These are phyloP conservation scores for Neofusicoccum parvum DNA, from an alignment of 2,329 filamentous ascomycete species.

Conservation along the genomic window DNA sequence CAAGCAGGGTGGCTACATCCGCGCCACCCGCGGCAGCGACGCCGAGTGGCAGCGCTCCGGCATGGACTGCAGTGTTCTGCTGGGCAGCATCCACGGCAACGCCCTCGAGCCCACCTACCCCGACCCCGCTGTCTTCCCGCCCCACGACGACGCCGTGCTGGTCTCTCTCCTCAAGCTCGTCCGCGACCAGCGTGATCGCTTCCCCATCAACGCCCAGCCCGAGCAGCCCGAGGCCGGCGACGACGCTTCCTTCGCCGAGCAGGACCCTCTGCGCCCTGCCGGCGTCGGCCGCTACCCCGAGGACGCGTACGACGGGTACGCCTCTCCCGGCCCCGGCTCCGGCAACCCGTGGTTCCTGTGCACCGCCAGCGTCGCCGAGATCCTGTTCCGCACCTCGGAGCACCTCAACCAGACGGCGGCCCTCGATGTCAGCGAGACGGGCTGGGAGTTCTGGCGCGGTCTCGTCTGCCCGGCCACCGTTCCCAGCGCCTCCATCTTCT, in stretches of 20 bases:
- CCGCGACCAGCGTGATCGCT: constrained; percentile 38
- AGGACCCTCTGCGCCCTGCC: constrained; percentile 66
- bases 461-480: constrained; percentile 29
- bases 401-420: constrained; percentile 32
- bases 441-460: constrained; percentile 40
- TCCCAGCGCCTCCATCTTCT: not conserved
- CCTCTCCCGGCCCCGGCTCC: constrained; percentile 28
- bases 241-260: constrained; percentile 23
- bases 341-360: constrained; percentile 50
- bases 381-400: constrained; percentile 41
- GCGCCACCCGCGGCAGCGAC: constrained; percentile 38
- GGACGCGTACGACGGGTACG: constrained; percentile 45
- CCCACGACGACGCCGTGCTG: constrained; percentile 43
- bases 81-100: constrained; percentile 44
- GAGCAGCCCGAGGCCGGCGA: constrained; percentile 22
- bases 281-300: constrained; percentile 48
- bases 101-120: constrained; percentile 50
- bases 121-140: constrained; percentile 41
- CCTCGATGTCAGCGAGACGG: constrained; percentile 35
- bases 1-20: constrained; percentile 37
- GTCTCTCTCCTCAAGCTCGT: constrained; percentile 37
- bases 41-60: constrained; percentile 44
- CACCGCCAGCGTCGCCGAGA: constrained; percentile 43
- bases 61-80: constrained; percentile 42
- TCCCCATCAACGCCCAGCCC: constrained; percentile 41